These are phyloP conservation scores for Phragmites australis DNA, from an alignment of 176 grass and related monocot genomes.

Conservation along the genomic window DNA sequence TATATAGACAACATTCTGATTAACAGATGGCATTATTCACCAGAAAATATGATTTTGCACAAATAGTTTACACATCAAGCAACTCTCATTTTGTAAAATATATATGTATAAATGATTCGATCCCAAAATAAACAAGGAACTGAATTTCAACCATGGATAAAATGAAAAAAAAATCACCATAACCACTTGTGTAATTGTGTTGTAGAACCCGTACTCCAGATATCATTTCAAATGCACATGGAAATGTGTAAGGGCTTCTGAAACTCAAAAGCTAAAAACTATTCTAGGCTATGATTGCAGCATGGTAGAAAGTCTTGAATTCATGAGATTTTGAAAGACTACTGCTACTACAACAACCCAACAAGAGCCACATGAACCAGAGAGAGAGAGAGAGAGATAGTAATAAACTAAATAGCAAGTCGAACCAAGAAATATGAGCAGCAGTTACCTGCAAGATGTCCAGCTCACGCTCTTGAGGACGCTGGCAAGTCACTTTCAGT, in stretches of 20 bases:
- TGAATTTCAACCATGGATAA: no score
- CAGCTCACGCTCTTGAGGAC: constrained; percentile 65
- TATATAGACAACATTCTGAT: constrained; percentile 9
- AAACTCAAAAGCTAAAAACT: no score
- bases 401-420: background rate
- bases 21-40: background rate
- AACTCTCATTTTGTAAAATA: background rate
- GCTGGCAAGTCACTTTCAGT: constrained; percentile 89
- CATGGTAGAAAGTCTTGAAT: no score
- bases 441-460: constrained; percentile 71
- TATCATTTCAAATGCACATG: background rate
- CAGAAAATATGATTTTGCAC: background rate
- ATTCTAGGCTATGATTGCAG: no score
- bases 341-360: background rate
- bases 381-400: background rate
- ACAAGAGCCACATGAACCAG: background rate
- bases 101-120: background rate
- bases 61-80: background rate
- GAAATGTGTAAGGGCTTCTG: background rate
- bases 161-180: background rate
- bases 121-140: background rate
- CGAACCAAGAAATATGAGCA: constrained; percentile 13
- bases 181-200: background rate
- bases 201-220: background rate
- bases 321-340: no score